A percentile compares a stretch with the other conserved stretches of the same genome.
These are phyloP conservation scores for Peronosclerospora sorghi DNA, from an alignment of 352 stramenopile genomes.

Conservation along the genomic window DNA sequence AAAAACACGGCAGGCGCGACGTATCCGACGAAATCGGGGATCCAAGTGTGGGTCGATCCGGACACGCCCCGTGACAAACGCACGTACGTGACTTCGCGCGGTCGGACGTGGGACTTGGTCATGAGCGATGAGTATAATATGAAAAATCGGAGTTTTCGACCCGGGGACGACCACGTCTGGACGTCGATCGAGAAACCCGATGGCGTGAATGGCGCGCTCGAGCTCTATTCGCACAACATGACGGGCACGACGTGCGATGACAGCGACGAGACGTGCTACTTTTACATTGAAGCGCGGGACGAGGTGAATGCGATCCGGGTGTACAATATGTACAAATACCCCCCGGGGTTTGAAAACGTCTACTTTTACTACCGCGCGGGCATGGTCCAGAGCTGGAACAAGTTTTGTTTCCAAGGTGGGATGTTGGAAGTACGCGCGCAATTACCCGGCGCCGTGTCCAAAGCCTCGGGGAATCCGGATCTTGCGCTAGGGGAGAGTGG, in stretches of 20 bases:
- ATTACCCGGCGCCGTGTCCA: slow-evolving; percentile 70
- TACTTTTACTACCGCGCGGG: slow-evolving; percentile 45
- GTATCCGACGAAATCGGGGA: slow-evolving; percentile 43
- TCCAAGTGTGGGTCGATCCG: slow-evolving; percentile 52
- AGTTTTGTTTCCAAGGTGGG: slow-evolving; percentile 89
- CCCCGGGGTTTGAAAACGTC: slow-evolving; percentile 33
- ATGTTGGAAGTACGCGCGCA: slow-evolving; percentile 81
- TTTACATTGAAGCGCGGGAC: slow-evolving; percentile 44
- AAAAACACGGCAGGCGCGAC: background rate
- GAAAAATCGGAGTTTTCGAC: slow-evolving; percentile 68
- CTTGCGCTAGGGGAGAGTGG: slow-evolving; percentile 14
- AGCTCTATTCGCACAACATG: slow-evolving; percentile 69
- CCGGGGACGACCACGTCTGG: slow-evolving; percentile 92
- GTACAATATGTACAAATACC: slow-evolving; percentile 55
- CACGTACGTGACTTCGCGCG: slow-evolving; percentile 42
- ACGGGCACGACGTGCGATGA: slow-evolving; percentile 43
- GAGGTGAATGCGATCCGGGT: slow-evolving; percentile 25
- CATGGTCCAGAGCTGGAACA: slow-evolving; percentile 88
- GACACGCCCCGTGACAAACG: slow-evolving; percentile 29
- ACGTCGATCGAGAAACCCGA: slow-evolving; percentile 73
- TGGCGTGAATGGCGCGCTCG: slow-evolving; percentile 57
- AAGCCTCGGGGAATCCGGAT: slow-evolving; percentile 34
- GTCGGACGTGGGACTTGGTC: slow-evolving; percentile 43
- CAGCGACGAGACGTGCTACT: slow-evolving; percentile 46
- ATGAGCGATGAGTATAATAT: slow-evolving; percentile 76